Percentiles rank a stretch among this genome's conserved stretches.
Conservation (phyloP, 441 rosid genomes). For the Adansonia gregorii region DNA sequence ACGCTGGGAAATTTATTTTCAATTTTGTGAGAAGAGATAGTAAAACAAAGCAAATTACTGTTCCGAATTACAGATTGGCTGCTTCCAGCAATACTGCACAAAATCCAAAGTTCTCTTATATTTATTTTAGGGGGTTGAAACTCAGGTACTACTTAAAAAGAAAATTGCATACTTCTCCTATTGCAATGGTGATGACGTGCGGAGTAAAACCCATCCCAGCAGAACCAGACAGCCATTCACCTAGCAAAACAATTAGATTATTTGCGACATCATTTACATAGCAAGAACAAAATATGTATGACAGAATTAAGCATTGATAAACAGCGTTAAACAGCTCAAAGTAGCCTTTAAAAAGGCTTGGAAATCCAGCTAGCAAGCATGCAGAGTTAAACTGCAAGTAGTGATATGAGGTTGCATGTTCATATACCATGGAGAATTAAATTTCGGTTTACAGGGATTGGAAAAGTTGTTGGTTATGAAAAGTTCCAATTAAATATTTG, state of each 20-base stretch:
- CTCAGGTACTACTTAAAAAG: slow-evolving; percentile 6
- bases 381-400: too few relatives aligned
- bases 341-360: background rate
- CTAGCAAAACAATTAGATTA: slow-evolving; percentile 49
- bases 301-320: background rate
- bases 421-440: background rate
- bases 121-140: slow-evolving; percentile 11
- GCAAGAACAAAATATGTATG: slow-evolving; percentile 10
- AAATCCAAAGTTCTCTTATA: slow-evolving; percentile 6
- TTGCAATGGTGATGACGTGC: slow-evolving; percentile 74
- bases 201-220: slow-evolving; percentile 96
- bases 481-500: too few relatives aligned
- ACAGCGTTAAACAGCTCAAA: background rate
- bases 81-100: background rate
- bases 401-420: background rate
- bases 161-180: slow-evolving; percentile 76
- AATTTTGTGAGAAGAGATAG: background rate
- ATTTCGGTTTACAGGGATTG: background rate
- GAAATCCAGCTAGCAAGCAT: background rate
- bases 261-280: slow-evolving; percentile 28
- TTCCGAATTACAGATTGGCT: background rate
- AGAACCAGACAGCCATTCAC: slow-evolving; percentile 75
- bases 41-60: background rate
- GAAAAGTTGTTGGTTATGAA: too few relatives aligned
- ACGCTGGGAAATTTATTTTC: background rate